Conservation (phyloP, 2,329 filamentous ascomycete species). For the Penicillium sp. region DNA sequence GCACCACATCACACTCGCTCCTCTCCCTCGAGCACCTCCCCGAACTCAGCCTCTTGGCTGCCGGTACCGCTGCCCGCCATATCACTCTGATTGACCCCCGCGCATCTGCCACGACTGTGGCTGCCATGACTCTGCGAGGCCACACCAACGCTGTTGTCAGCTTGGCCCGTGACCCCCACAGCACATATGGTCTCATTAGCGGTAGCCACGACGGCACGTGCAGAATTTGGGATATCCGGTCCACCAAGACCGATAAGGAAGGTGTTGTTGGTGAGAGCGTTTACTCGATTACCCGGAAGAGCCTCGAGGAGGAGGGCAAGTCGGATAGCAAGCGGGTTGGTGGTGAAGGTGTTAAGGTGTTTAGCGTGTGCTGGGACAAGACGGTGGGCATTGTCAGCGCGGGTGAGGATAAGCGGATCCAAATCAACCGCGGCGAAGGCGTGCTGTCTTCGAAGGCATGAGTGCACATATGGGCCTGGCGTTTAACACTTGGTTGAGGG, state of each 20-base stretch:
- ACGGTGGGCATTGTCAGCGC: conserved; percentile 85
- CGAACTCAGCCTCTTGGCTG: conserved; percentile 62
- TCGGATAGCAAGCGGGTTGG: conserved; percentile 59
- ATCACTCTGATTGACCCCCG: conserved; percentile 93
- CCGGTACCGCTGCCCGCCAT: conserved; percentile 80
- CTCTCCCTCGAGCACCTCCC: conserved; percentile 75
- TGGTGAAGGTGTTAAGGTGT: conserved; percentile 86
- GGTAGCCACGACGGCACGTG: conserved; percentile 92
- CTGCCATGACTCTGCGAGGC: conserved; percentile 86
- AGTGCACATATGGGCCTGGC: conserved; percentile 31
- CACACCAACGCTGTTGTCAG: conserved; percentile 72
- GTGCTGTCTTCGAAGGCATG: conserved; percentile 38
- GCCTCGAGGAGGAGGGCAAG: conserved; percentile 62
- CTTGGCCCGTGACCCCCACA: conserved; percentile 62
- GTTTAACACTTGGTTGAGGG: conserved; percentile 32
- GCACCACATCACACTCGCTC: conserved; percentile 80
- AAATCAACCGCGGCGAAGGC: conserved; percentile 74
- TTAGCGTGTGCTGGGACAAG: conserved; percentile 81
- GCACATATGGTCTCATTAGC: conserved; percentile 79
- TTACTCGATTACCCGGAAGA: conserved; percentile 77
- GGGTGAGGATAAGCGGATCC: conserved; percentile 91
- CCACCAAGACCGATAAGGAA: conserved; percentile 59
- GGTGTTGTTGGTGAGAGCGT: conserved; percentile 67
- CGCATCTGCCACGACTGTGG: conserved; percentile 70
- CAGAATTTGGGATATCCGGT: conserved; percentile 86